Base-by-base conservation (phyloP, 176 grass and related monocot genomes). In the Microstegium vimineum region DNA sequence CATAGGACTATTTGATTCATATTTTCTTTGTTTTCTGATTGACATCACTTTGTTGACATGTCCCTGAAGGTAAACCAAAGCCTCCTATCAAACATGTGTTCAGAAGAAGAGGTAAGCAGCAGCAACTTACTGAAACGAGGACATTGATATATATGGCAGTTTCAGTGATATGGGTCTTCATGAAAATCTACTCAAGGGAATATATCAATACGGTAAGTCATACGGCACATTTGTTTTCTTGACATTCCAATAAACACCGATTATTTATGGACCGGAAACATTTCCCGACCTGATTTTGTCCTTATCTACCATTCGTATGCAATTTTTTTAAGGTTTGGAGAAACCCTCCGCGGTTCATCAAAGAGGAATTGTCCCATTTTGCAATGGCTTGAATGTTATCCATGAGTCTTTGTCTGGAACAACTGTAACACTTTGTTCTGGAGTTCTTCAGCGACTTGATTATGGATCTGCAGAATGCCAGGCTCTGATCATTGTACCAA, bases 301-400 rank as follows among this genome's bases (percentile, higher is more conserved):
- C 49, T 72, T 72, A 73, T 32, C 6, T 7, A 27, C 8, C 11
- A 3, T 69, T 60, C 1, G 45, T 14, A 23, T 87, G 64, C 46
- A 41, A 45, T 67, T 42, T 43, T 51, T 82, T 85, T 76, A 30
- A 93, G 94, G 90, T 77, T 75, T 93, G 81, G 90, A 89, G 84
- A 89, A 87, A 75, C 88, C 94, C 25, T 93, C 83, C 15, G 78
- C 71, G 3, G 75, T 91, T 4, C 86, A 93, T 61, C 94, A 85
- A 82, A 82, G 77, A 84, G 94, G 90, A 64, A 93, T 97, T 2
- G 88, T 89, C 34, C 88, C 94, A 16, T 87, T 97, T 40, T 91
- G 90, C 77, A 93, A 83, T 69, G 94, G 90, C n/a, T 65, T 89
- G 13, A 91, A 90, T 87, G 86, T 91, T 59, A 97, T 97, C 76